Conservation (phyloP, 331 rosid genomes). For the Acacia concinna region DNA sequence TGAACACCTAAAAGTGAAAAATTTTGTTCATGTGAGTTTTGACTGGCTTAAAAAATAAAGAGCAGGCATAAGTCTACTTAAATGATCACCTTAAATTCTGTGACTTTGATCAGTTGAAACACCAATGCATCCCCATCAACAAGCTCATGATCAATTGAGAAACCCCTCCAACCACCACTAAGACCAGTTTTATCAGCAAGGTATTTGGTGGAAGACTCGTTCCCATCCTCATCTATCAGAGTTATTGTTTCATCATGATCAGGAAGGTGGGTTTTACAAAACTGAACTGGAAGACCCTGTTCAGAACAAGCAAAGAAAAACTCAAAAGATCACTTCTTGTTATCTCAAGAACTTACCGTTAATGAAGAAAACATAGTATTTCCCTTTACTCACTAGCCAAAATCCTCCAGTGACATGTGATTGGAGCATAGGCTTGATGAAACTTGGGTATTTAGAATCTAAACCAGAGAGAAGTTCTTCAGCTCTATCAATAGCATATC, state of each 20-base stretch:
- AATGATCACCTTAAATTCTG: constrained; percentile 49
- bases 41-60: background rate
- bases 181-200: constrained; percentile 7
- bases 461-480: background rate
- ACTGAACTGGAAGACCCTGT: constrained; percentile 8
- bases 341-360: background rate
- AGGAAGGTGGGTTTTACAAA: constrained; percentile 1
- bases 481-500: constrained; percentile 12
- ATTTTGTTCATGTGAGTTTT: background rate
- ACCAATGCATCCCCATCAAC: constrained; percentile 71
- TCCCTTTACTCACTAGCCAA: constrained; percentile 2
- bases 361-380: background rate
- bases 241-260: background rate
- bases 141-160: constrained; percentile 53
- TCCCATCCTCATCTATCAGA: constrained; percentile 9
- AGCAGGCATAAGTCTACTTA: background rate
- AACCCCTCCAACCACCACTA: constrained; percentile 51
- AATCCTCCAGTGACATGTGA: constrained; percentile 18
- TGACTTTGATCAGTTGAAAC: constrained; percentile 52
- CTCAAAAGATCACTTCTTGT: background rate
- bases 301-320: background rate
- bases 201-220: constrained; percentile 2
- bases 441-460: background rate
- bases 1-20: constrained; percentile 31
- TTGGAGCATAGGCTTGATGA: constrained; percentile 9